Percentiles rank a stretch among this genome's conserved stretches.
These are phyloP conservation scores for Thermoascus crustaceus DNA, from an alignment of 2,329 filamentous ascomycete genomes.

Conservation along the genomic window DNA sequence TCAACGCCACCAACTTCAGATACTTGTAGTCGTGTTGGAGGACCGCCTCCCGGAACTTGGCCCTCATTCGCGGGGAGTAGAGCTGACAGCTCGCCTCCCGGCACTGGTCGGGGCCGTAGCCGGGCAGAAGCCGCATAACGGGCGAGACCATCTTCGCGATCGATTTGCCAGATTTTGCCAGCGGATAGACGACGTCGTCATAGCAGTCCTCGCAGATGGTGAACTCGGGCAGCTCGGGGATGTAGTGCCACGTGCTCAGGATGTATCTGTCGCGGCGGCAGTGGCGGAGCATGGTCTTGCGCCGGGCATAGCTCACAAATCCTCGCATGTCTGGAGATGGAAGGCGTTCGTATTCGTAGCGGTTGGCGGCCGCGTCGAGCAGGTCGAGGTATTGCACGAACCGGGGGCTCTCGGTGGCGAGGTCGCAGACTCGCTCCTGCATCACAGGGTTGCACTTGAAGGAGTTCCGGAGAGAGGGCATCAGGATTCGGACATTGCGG, in stretches of 20 bases:
- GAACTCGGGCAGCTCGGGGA: slow-evolving; percentile 66
- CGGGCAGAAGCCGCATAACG: slow-evolving; percentile 49
- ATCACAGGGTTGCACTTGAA: slow-evolving; percentile 47
- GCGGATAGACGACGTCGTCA: slow-evolving; percentile 66
- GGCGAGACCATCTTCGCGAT: slow-evolving; percentile 60
- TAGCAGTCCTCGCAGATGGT: slow-evolving; percentile 85
- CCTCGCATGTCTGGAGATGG: slow-evolving; percentile 47
- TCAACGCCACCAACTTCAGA: slow-evolving; percentile 54
- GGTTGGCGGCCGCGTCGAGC: slow-evolving; percentile 46
- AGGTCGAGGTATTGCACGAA: slow-evolving; percentile 51
- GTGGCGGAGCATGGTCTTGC: slow-evolving; percentile 51
- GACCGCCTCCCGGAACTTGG: slow-evolving; percentile 60
- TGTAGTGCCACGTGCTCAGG: slow-evolving; percentile 66
- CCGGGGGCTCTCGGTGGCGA: slow-evolving; percentile 54
- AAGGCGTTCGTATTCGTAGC: slow-evolving; percentile 21
- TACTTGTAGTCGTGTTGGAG: slow-evolving; percentile 58
- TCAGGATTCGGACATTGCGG: slow-evolving; percentile 60
- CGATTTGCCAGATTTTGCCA: slow-evolving; percentile 45
- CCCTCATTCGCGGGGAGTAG: slow-evolving; percentile 71
- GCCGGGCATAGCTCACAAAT: slow-evolving; percentile 57
- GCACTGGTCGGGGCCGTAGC: slow-evolving; percentile 33
- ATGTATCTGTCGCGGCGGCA: slow-evolving; percentile 59
- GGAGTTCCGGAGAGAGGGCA: slow-evolving; percentile 62
- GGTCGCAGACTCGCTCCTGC: slow-evolving; percentile 55
- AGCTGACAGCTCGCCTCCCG: slow-evolving; percentile 59